phyloP scores from a whole-genome alignment of 768 basidiomycete species.

The Russula virescens region DNA sequence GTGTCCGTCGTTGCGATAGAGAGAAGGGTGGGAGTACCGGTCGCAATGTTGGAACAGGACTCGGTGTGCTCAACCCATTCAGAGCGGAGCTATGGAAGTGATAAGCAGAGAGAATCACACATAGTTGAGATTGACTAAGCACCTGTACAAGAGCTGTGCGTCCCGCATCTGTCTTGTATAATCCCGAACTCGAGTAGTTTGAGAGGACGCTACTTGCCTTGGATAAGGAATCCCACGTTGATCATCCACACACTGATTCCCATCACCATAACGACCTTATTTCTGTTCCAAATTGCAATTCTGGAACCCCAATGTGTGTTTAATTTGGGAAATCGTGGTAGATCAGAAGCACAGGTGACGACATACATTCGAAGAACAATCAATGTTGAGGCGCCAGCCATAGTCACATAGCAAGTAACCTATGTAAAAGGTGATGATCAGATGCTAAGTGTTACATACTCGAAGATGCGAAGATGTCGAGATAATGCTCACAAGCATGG shows the following conservation, averaged over 20 bases:
- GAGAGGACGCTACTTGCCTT: not conserved
- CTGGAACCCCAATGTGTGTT: not conserved
- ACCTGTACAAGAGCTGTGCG: not conserved
- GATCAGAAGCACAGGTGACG: no score
- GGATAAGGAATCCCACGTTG: constrained; percentile 6
- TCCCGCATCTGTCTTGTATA: no score
- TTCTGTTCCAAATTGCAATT: constrained; percentile 7
- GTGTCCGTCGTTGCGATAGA: constrained; percentile 1
- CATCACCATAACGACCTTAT: not conserved
- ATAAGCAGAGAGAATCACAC: not conserved
- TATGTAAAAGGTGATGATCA: not conserved
- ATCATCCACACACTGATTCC: not conserved
- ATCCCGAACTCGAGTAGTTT: not conserved
- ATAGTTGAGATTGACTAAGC: not conserved
- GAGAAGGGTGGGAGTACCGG: not conserved
- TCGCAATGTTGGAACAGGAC: not conserved
- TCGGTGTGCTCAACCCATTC: not conserved
- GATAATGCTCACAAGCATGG: not conserved
- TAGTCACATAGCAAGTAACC: not conserved
- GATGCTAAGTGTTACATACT: no score
- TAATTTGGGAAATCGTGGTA: no score
- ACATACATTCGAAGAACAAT: constrained; percentile 12
- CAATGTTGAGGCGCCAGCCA: not conserved
- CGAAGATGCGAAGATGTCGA: no score
- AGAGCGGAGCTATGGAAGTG: not conserved